Evolutionary conservation across 2,329 filamentous ascomycete genomes (phyloP).

Genomic region (Aspergillus proliferans): DNA sequence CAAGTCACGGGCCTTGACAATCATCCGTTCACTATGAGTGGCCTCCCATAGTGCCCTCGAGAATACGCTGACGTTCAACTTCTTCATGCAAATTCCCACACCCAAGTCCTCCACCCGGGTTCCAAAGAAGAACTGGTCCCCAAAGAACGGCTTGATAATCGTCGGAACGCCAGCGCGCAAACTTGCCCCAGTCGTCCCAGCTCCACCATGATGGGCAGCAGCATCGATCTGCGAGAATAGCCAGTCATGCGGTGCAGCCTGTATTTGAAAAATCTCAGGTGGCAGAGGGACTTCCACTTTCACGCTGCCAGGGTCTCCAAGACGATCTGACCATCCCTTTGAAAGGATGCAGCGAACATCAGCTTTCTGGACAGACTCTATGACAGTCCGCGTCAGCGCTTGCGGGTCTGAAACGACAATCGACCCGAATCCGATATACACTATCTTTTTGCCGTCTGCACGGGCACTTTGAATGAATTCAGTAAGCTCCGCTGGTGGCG

Average conservation of each 20-base stretch:
- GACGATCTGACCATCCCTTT: conserved; percentile 92
- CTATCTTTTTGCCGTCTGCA: conserved; percentile 77
- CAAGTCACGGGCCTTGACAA: conserved; percentile 71
- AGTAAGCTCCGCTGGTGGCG: conserved; percentile 66
- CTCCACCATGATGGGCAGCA: conserved; percentile 87
- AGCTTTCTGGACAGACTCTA: conserved; percentile 82
- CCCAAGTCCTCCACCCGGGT: conserved; percentile 84
- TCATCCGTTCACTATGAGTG: conserved; percentile 85
- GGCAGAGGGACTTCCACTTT: conserved; percentile 66
- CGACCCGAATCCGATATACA: conserved; percentile 95
- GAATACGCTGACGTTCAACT: conserved; percentile 80
- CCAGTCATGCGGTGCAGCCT: conserved; percentile 93
- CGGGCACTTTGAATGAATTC: conserved; percentile 81
- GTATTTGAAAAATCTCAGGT: conserved; percentile 77
- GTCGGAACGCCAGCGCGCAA: conserved; percentile 86
- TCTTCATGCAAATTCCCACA: conserved; percentile 82
- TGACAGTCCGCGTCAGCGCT: conserved; percentile 84
- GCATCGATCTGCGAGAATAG: conserved; percentile 90
- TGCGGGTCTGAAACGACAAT: conserved; percentile 88
- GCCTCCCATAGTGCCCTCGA: conserved; percentile 85
- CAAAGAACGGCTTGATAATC: conserved; percentile 94
- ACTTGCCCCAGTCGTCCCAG: conserved; percentile 90
- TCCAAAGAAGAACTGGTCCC: conserved; percentile 96
- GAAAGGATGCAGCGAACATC: conserved; percentile 92
- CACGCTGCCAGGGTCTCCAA: conserved; percentile 52